These are phyloP conservation scores for Boletus insuetus DNA, from an alignment of 768 basidiomycete genomes.

Conservation along the genomic window DNA sequence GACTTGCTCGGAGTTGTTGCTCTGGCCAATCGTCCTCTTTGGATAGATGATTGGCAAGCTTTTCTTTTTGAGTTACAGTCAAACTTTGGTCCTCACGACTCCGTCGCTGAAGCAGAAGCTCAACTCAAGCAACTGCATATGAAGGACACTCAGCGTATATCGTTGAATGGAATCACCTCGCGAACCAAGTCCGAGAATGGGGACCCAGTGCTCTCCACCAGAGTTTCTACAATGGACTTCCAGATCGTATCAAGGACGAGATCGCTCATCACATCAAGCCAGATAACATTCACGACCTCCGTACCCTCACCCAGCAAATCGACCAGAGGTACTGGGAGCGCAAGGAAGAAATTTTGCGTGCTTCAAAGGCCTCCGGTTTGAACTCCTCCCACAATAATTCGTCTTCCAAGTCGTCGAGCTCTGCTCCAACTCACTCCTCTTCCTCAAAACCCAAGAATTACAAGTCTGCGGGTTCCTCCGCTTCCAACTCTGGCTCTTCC, in stretches of 20 bases:
- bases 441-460: no score
- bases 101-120: not conserved
- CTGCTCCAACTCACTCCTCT: no score
- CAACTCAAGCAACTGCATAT: not conserved
- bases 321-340: no score
- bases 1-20: not conserved
- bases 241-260: not conserved
- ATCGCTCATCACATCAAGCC: no score
- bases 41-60: not conserved
- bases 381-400: no score
- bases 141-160: not conserved
- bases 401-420: no score
- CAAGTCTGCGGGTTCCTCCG: no score
- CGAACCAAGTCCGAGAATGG: not conserved
- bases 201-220: not conserved
- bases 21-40: not conserved
- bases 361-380: no score
- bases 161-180: not conserved
- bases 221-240: not conserved
- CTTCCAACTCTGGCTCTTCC: no score
- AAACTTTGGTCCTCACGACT: not conserved
- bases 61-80: not conserved
- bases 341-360: no score
- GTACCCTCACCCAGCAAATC: no score
- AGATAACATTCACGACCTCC: no score